Evolutionary conservation across 2,329 filamentous ascomycete genomes (phyloP).

Genomic region (Pseudocercospora fijiensis): DNA sequence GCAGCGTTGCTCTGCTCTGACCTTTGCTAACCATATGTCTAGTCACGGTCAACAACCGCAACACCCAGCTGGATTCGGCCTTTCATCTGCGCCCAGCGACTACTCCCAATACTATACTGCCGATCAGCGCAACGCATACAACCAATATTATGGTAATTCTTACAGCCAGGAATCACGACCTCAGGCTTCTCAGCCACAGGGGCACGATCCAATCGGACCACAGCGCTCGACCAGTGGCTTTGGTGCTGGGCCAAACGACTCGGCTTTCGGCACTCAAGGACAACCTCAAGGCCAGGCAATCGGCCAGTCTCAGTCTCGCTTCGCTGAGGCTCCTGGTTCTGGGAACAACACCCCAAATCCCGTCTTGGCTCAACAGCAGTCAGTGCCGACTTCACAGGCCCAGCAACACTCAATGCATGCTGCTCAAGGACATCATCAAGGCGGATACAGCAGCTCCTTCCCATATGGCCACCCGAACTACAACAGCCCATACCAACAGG

Average conservation of each 20-base stretch:
- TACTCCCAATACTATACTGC: slow-evolving; percentile 86
- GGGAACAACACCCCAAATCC: slow-evolving; percentile 91
- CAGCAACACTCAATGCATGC: slow-evolving; percentile 33
- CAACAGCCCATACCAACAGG: slow-evolving; percentile 60
- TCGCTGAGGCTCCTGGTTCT: slow-evolving; percentile 76
- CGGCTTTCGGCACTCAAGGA: slow-evolving; percentile 49
- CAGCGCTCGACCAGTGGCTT: slow-evolving; percentile 79
- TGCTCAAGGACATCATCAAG: slow-evolving; percentile 45
- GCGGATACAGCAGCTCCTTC: slow-evolving; percentile 53
- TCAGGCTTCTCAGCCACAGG: slow-evolving; percentile 40
- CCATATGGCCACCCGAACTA: slow-evolving; percentile 62
- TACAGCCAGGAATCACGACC: slow-evolving; percentile 51
- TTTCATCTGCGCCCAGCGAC: slow-evolving; percentile 73
- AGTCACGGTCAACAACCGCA: slow-evolving; percentile 53
- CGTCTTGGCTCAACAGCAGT: slow-evolving; percentile 57
- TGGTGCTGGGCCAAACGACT: slow-evolving; percentile 58
- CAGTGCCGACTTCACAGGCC: slow-evolving; percentile 45
- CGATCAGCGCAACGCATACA: slow-evolving; percentile 71
- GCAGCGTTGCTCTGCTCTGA: background rate
- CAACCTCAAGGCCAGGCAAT: slow-evolving; percentile 11
- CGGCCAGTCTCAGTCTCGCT: slow-evolving; percentile 62
- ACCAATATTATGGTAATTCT: slow-evolving; percentile 59
- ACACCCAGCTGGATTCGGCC: slow-evolving; percentile 59
- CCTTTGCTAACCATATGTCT: background rate
- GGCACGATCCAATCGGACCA: slow-evolving; percentile 71